phyloP scores from a whole-genome alignment of 2,329 filamentous ascomycete genomes.

The Trichoderma sp. region DNA sequence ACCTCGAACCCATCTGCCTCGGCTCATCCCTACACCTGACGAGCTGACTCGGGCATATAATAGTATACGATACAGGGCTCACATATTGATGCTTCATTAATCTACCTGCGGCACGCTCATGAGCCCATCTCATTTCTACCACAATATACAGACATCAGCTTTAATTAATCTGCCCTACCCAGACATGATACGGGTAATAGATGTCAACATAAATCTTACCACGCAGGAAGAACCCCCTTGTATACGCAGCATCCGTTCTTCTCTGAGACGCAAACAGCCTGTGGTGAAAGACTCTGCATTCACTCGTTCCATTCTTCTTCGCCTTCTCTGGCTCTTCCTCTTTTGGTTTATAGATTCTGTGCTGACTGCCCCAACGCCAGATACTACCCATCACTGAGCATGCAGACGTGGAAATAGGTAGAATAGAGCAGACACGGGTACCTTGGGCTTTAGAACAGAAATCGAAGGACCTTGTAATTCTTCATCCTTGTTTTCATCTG shows the following conservation, averaged over 20 bases:
- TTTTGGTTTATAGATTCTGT: background rate
- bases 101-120: conserved; percentile 20
- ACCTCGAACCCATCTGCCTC: background rate
- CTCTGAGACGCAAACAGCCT: background rate
- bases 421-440: too few relatives aligned
- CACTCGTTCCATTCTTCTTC: background rate
- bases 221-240: background rate
- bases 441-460: too few relatives aligned
- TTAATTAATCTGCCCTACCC: too few relatives aligned
- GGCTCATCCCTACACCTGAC: conserved; percentile 8
- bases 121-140: conserved; percentile 16
- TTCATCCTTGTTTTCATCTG: too few relatives aligned
- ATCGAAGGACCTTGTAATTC: too few relatives aligned
- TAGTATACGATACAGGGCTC: background rate
- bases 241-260: background rate
- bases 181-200: too few relatives aligned
- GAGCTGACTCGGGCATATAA: background rate
- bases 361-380: too few relatives aligned
- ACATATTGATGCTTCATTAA: background rate
- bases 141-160: background rate
- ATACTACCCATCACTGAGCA: too few relatives aligned
- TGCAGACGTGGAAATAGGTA: too few relatives aligned
- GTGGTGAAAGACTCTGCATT: background rate
- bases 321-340: background rate
- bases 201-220: background rate